These are phyloP conservation scores for Candida adriatica DNA, from an alignment of 805 yeast genomes.

Conservation along the genomic window DNA sequence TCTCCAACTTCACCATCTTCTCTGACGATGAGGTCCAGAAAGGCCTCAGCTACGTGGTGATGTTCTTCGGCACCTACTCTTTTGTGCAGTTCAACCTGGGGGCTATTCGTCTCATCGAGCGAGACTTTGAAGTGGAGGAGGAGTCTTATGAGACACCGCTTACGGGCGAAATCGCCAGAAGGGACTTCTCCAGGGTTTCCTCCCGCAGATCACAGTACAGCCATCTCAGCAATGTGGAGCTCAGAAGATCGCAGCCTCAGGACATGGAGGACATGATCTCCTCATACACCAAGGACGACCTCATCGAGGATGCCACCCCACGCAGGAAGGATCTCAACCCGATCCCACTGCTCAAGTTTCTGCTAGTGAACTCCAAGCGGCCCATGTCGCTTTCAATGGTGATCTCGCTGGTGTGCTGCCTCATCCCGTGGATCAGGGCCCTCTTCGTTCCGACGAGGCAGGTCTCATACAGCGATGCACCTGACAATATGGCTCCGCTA, in stretches of 20 bases:
- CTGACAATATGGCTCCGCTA: conserved; percentile 80
- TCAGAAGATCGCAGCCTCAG: conserved; percentile 20
- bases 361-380: conserved; percentile 49
- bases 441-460: conserved; percentile 49
- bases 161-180: not conserved
- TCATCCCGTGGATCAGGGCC: conserved; percentile 85
- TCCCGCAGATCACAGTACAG: conserved; percentile 10
- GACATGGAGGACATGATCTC: conserved; percentile 37
- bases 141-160: conserved; percentile 1
- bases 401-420: conserved; percentile 56
- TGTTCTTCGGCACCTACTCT: conserved; percentile 1
- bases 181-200: not conserved
- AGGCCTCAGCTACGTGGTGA: conserved; percentile 1
- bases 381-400: conserved; percentile 74
- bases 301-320: conserved; percentile 3
- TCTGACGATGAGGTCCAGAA: conserved; percentile 29
- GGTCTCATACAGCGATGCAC: conserved; percentile 57
- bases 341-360: conserved; percentile 20
- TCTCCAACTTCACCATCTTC: conserved; percentile 66
- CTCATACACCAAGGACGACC: conserved; percentile 29
- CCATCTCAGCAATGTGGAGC: conserved; percentile 7
- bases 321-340: conserved; percentile 1
- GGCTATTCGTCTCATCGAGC: conserved; percentile 58
- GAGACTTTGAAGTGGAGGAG: conserved; percentile 38
- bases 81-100: conserved; percentile 64